phyloP scores from a whole-genome alignment of 768 basidiomycete genomes.

The Gelatoporia subvermispora region DNA sequence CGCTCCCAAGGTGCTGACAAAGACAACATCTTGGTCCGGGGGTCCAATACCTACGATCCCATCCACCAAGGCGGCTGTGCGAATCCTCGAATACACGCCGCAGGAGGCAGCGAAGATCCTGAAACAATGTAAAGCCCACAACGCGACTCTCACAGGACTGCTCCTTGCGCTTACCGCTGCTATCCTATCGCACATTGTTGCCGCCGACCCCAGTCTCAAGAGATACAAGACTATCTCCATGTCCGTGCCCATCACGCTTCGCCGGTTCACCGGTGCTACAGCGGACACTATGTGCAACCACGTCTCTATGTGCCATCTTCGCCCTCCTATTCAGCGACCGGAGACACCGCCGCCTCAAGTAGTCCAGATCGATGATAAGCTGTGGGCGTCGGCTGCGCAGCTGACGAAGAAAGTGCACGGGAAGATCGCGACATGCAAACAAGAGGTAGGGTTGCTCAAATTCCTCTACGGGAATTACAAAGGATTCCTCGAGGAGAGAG shows the following conservation, averaged over 20 bases:
- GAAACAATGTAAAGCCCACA: constrained; percentile 22
- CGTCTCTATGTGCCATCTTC: constrained; percentile 20
- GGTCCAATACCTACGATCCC: constrained; percentile 16
- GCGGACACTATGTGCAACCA: constrained; percentile 29
- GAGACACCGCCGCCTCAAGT: no score
- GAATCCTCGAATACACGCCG: constrained; percentile 22
- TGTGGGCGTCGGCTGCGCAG: constrained; percentile 28
- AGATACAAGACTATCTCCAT: constrained; percentile 7
- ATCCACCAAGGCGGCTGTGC: constrained; percentile 20
- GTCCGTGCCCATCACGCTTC: constrained; percentile 30
- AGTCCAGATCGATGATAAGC: background rate
- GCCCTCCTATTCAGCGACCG: no score
- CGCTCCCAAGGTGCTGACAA: constrained; percentile 27
- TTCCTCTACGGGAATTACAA: constrained; percentile 29
- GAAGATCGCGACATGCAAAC: constrained; percentile 14
- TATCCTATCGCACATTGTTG: constrained; percentile 24
- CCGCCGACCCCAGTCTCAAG: background rate
- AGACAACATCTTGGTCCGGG: constrained; percentile 28
- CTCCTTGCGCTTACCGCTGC: constrained; percentile 24
- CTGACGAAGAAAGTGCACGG: constrained; percentile 23
- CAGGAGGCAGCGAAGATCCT: constrained; percentile 19
- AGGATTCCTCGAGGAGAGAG: constrained; percentile 22
- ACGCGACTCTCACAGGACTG: constrained; percentile 30
- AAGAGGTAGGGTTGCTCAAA: constrained; percentile 29
- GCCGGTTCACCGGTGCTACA: constrained; percentile 23